Evolutionary conservation across 495 filamentous ascomycete genomes (phyloP), one percentile per base, ranked within the genome.

Genomic region (Niebla homalea): DNA sequence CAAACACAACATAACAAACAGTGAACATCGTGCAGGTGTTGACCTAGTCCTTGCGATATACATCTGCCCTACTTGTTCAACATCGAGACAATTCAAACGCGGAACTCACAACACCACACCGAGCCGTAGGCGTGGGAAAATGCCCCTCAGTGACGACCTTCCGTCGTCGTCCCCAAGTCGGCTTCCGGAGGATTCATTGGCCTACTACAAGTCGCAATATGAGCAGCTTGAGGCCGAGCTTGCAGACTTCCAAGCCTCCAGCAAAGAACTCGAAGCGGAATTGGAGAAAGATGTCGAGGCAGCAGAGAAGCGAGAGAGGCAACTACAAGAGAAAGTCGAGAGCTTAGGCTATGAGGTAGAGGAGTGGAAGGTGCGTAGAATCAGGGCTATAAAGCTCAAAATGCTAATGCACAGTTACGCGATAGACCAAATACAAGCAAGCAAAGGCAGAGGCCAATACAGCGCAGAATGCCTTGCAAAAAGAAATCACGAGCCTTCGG

Each of bases 221-320:
- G 87, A 94, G 63, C 79, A 87, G 60, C 76, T 98, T 10, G 90
- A 93, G 69, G 71, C 81, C 44, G 92, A 98, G 64, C 77, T 98
- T 52, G 77, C 86, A 47, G 92, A 98, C 57, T 98, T 98, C 64
- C 90, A 96, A 62, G 74, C 84, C 49, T 94, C 87, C 42, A 94
- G 88, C 63, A 82, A 84, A 62, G 92, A 98, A 68, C 73, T 98
- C 39, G 92, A 98, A 64, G 78, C 85, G 37, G 93, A 97, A 66
- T 73, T 98, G 42, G 92, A 98, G 69, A 92, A 89, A 74, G 92
- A 98, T 63, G 77, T 97, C 43, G 93, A 98, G 64, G 85, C 86
- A 19, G 87, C 89, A 36, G 92, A 98, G 73, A 90, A 92, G 69
- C 77, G 86, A 57, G 92, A 98, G 64, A 76, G 87, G 50, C 73